phyloP scores from a whole-genome alignment of 2,329 filamentous ascomycete genomes.

The Rachicladosporium sp. region DNA sequence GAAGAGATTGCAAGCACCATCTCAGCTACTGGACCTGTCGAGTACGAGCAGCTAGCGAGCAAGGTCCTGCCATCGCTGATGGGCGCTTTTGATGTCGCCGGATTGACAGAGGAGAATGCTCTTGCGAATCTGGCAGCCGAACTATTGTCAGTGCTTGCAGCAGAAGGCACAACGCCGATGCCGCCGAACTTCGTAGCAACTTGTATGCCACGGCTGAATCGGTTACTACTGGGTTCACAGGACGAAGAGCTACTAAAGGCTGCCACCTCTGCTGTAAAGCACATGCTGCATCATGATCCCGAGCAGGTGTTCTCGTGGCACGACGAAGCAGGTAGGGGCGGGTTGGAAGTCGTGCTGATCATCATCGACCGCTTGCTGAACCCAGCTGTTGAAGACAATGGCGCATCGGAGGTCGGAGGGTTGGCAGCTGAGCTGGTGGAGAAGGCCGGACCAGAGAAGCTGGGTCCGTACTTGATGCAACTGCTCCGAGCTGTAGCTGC shows the following conservation, averaged over 20 bases:
- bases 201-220: conserved; percentile 75
- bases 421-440: conserved; percentile 91
- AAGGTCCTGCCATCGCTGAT: conserved; percentile 82
- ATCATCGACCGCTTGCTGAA: conserved; percentile 87
- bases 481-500: conserved; percentile 80
- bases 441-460: conserved; percentile 79
- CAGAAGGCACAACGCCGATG: conserved; percentile 73
- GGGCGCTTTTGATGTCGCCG: conserved; percentile 78
- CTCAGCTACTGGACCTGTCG: conserved; percentile 49
- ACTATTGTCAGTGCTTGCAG: conserved; percentile 65
- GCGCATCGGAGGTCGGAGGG: conserved; percentile 89
- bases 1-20: conserved; percentile 70
- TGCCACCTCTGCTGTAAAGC: conserved; percentile 74
- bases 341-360: conserved; percentile 75
- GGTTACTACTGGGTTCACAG: conserved; percentile 67
- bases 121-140: conserved; percentile 80
- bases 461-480: conserved; percentile 81
- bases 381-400: conserved; percentile 76
- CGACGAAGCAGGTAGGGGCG: conserved; percentile 65
- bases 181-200: conserved; percentile 76
- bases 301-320: conserved; percentile 81
- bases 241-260: conserved; percentile 83
- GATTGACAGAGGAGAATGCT: conserved; percentile 71
- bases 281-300: conserved; percentile 79
- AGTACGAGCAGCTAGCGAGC: conserved; percentile 66